phyloP scores from a whole-genome alignment of 2,329 filamentous ascomycete genomes.

The Akanthomyces uredinophilus region DNA sequence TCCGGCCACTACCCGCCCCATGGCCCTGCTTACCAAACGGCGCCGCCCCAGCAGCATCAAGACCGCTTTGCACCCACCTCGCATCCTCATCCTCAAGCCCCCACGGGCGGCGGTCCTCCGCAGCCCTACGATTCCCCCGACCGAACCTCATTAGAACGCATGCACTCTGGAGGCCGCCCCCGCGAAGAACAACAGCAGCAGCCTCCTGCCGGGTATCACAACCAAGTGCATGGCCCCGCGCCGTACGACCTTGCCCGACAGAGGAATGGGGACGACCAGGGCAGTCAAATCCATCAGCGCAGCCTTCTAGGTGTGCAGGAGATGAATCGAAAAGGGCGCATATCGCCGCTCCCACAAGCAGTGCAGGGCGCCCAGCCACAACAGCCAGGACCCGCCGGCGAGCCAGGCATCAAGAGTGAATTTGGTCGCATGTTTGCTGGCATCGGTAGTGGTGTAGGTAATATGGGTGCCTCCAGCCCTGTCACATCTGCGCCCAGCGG shows the following conservation, averaged over 20 bases:
- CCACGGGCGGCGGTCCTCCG: conserved; percentile 19
- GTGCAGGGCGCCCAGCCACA: conserved; percentile 88
- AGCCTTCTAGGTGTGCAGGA: conserved; percentile 75
- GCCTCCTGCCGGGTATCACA: conserved; percentile 40
- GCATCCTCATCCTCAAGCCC: conserved; percentile 26
- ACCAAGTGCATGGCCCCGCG: conserved; percentile 21
- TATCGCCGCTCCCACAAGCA: conserved; percentile 86
- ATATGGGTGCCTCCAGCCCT: conserved; percentile 48
- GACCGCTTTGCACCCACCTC: conserved; percentile 31
- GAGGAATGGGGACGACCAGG: conserved; percentile 44
- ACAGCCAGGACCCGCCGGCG: conserved; percentile 69
- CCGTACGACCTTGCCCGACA: conserved; percentile 35
- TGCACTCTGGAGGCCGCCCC: conserved; percentile 21
- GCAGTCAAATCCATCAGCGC: conserved; percentile 53
- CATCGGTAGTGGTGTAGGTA: conserved; percentile 60
- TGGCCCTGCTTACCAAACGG: conserved; percentile 25
- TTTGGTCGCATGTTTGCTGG: conserved; percentile 93
- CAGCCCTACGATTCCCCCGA: conserved; percentile 47
- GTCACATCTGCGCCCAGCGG: conserved; percentile 35
- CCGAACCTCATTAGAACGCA: conserved; percentile 38
- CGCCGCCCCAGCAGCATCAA: conserved; percentile 22
- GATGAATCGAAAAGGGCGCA: conserved; percentile 73
- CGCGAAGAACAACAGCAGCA: conserved; percentile 31
- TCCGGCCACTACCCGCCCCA: conserved; percentile 31
- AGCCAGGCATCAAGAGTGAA: conserved; percentile 89